phyloP scores from a whole-genome alignment of 2,329 filamentous ascomycete genomes.

The Hypoxylon sp. region DNA sequence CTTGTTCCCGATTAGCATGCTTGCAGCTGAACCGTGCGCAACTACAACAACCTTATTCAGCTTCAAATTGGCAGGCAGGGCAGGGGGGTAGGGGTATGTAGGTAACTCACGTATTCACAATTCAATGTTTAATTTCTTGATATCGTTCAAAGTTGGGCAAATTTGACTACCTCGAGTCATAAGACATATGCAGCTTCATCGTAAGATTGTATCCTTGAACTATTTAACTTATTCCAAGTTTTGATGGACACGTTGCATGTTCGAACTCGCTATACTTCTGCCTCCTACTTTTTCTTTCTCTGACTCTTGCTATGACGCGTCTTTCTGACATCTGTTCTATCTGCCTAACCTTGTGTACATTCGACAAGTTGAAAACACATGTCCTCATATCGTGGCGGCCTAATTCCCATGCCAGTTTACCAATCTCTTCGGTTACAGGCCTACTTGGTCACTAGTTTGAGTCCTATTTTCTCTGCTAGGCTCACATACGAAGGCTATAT shows the following conservation, averaged over 20 bases:
- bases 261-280: conserved; percentile 10
- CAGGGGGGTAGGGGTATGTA: background rate
- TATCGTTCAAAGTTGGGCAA: conserved; percentile 12
- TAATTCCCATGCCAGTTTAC: conserved; percentile 9
- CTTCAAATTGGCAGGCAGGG: background rate
- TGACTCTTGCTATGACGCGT: conserved; percentile 27
- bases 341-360: conserved; percentile 31
- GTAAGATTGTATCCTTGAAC: background rate
- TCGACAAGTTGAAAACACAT: conserved; percentile 22
- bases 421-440: conserved; percentile 11
- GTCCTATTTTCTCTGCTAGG: background rate
- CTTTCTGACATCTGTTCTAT: conserved; percentile 22
- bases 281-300: conserved; percentile 2
- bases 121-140: conserved; percentile 10
- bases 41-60: conserved; percentile 14
- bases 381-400: conserved; percentile 15
- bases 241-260: conserved; percentile 33
- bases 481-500: background rate
- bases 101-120: conserved; percentile 8
- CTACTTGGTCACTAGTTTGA: background rate
- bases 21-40: conserved; percentile 29
- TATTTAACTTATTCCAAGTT: conserved; percentile 19
- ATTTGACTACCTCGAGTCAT: background rate
- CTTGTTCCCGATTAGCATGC: conserved; percentile 20
- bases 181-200: background rate